Percentiles rank a stretch among this genome's conserved stretches.
Evolutionary conservation across 106 monocot species (phyloP).

Genomic region (Platanthera guangdongensis): DNA sequence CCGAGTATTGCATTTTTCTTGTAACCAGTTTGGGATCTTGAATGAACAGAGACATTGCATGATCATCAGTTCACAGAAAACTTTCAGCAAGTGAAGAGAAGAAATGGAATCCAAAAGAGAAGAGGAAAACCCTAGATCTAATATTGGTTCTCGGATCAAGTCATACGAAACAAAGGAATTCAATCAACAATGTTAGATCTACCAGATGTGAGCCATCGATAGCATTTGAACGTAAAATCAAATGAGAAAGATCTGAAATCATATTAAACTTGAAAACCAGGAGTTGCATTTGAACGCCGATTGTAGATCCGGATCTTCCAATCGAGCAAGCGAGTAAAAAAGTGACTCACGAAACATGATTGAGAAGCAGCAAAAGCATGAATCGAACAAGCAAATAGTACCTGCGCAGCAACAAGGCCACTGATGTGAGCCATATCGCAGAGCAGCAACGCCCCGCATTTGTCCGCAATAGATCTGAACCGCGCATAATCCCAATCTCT

Average conservation of each 20-base stretch:
- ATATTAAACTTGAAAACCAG: neutral
- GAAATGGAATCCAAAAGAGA: neutral
- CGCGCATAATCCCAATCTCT: conserved; percentile 64
- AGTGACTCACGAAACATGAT: neutral
- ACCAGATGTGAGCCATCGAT: neutral
- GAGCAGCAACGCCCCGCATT: conserved; percentile 52
- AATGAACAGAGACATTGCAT: neutral
- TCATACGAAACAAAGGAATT: neutral
- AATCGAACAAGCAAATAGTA: conserved; percentile 9
- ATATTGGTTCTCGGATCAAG: neutral
- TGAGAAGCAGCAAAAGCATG: neutral
- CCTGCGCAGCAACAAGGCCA: conserved; percentile 76
- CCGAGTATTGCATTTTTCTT: neutral
- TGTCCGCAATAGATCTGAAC: conserved; percentile 50
- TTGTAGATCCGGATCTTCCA: neutral
- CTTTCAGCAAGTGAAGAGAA: neutral
- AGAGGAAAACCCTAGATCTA: neutral
- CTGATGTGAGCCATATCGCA: conserved; percentile 85
- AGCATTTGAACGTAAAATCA: neutral
- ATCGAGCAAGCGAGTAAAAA: neutral
- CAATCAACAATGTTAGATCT: neutral
- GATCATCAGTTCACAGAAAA: neutral
- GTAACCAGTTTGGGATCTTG: neutral
- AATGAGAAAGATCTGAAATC: neutral
- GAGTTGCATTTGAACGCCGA: neutral